A percentile compares a stretch with the other conserved stretches of the same genome.
phyloP scores from a whole-genome alignment of 2,329 filamentous ascomycete species.

The Calonectria pteridis region DNA sequence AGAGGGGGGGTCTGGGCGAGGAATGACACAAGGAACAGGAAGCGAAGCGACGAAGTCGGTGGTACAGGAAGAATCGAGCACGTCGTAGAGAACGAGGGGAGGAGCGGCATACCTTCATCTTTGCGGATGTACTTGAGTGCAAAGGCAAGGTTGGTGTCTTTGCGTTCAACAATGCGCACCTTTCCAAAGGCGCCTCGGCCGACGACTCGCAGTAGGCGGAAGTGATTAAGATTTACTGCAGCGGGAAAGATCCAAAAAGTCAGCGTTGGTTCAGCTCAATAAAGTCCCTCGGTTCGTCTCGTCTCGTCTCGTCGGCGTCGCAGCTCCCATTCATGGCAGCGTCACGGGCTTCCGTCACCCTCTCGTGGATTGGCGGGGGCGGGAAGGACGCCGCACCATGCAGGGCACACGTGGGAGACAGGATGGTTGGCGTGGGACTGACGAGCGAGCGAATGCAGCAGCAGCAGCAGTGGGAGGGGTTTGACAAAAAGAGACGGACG shows the following conservation, averaged over 20 bases:
- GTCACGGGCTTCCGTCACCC: slow-evolving; percentile 2
- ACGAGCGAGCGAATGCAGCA: slow-evolving; percentile 20
- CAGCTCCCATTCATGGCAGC: slow-evolving; percentile 1
- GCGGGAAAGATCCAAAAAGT: slow-evolving; percentile 20
- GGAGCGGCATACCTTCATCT: slow-evolving; percentile 82
- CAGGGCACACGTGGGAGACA: slow-evolving; percentile 40
- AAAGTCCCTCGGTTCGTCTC: background rate
- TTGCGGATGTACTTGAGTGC: slow-evolving; percentile 98
- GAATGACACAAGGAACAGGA: slow-evolving; percentile 5
- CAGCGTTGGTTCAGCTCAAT: slow-evolving; percentile 12
- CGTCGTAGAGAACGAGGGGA: slow-evolving; percentile 1
- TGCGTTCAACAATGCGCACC: slow-evolving; percentile 97
- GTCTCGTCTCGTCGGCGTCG: background rate
- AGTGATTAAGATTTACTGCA: slow-evolving; percentile 95
- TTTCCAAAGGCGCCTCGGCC: slow-evolving; percentile 99
- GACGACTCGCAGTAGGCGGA: slow-evolving; percentile 93
- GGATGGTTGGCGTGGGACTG: slow-evolving; percentile 36
- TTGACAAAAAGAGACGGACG: slow-evolving; percentile 25
- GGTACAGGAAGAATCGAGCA: slow-evolving; percentile 10
- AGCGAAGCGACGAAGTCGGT: background rate
- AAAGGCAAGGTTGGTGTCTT: slow-evolving; percentile 94
- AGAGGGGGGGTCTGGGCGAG: background rate
- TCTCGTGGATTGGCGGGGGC: slow-evolving; percentile 32
- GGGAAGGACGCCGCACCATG: slow-evolving; percentile 35
- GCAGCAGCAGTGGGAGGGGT: slow-evolving; percentile 16